Base-by-base conservation (phyloP, 768 basidiomycete species). In the Amanita exitialis region DNA sequence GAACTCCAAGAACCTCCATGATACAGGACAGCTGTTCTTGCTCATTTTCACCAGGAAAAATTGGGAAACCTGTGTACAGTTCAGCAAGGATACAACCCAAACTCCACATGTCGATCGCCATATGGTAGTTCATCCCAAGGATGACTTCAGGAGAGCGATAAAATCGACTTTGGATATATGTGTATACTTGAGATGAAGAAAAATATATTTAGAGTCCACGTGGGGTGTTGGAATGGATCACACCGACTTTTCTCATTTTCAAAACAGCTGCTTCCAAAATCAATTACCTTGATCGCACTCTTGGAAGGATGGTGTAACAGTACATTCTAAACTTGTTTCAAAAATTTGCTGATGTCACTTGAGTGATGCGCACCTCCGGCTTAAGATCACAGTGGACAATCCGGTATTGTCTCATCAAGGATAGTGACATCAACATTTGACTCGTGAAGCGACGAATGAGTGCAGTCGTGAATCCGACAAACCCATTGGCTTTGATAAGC, bases 41-140 rank as follows among this genome's bases (percentile, higher is more conserved):
- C 65, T 99, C 95, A 62, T 97, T 98, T 69, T 99, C 96, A 21
- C 96, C 96, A 0, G 96, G 96, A 68, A 99, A 99, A 58, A 99
- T 94, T 1, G 96, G 96, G 66, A 91, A 96, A 0, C 96, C 96
- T 9, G 95, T 98, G 66, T 88, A 95, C 38, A 99, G 71, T 66
- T 99, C 96, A 13, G 96, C 96, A 48, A 99, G 73, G 55, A 99
- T 99, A 61, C 96, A 99, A 34, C 96, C 96, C 58, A 99, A 67
- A 72, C 92, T 95, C 96, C 96, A 99, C 94, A 99, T 99, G 64
- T 98, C 92, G 56, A 94, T 95, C 30, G 90, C 93, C 92, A 96
- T 98, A 63, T 95, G 91, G 65, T 99, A 99, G 65, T 93, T 96
- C 87, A 95, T 90, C 48, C 96, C 96, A 35, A 99, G 79, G 51